phyloP scores from a whole-genome alignment of 2,329 filamentous ascomycete species.

The Arthrobotrys megalospora region DNA sequence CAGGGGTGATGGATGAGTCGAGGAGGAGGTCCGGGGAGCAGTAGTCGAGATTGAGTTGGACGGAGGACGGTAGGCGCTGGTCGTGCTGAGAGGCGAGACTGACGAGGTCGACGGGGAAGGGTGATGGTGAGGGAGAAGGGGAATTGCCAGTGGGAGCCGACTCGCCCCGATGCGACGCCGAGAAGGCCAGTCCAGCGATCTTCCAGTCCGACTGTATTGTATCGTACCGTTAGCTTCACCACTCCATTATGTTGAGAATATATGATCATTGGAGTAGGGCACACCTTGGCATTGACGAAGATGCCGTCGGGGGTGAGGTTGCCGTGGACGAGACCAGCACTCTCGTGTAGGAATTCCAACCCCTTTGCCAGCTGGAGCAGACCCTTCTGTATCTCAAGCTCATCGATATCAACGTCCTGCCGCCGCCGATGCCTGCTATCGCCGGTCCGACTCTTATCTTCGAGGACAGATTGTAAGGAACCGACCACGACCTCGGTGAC shows the following conservation, averaged over 20 bases:
- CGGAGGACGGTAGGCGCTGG: constrained; percentile 81
- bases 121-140: constrained; percentile 79
- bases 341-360: constrained; percentile 94
- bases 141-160: constrained; percentile 73
- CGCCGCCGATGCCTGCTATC: constrained; percentile 78
- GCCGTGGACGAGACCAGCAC: constrained; percentile 91
- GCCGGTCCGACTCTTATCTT: constrained; percentile 86
- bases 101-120: constrained; percentile 56
- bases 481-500: constrained; percentile 92
- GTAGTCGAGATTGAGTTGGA: constrained; percentile 93
- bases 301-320: constrained; percentile 95
- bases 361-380: constrained; percentile 93
- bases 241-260: too few relatives aligned
- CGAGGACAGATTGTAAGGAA: constrained; percentile 84
- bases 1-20: constrained; percentile 86
- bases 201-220: constrained; percentile 87
- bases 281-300: constrained; percentile 85
- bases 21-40: constrained; percentile 94
- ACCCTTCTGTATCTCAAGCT: constrained; percentile 97
- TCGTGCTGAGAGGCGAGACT: constrained; percentile 76
- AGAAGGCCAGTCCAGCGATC: constrained; percentile 92
- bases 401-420: constrained; percentile 92
- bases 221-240: too few relatives aligned
- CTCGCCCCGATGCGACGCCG: constrained; percentile 82
- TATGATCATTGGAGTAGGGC: too few relatives aligned